A percentile compares a stretch with the other conserved stretches of the same genome.
Conservation (phyloP, 306 rosid species). For the Cucumis melo region DNA sequence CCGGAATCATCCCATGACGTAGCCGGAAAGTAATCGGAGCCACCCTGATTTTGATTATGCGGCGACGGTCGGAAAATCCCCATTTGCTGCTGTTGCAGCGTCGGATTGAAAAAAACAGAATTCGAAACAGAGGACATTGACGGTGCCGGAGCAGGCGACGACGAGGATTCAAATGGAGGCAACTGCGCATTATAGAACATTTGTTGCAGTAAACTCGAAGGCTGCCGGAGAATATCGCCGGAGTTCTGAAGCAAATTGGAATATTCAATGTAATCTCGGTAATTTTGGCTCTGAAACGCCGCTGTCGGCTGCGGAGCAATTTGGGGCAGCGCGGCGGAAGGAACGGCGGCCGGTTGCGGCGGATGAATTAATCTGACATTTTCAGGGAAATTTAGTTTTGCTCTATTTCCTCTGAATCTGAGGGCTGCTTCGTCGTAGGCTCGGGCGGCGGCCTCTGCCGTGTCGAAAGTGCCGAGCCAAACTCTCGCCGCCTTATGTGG, state of each 20-base stretch:
- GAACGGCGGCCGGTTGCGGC: neutral
- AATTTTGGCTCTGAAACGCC: slow-evolving; percentile 8
- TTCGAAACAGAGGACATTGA: slow-evolving; percentile 10
- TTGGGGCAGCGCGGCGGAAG: neutral
- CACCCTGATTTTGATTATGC: slow-evolving; percentile 11
- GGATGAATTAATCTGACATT: slow-evolving; percentile 38
- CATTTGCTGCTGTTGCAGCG: slow-evolving; percentile 21
- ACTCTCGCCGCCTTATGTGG: slow-evolving; percentile 95
- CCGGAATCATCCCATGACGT: slow-evolving; percentile 52
- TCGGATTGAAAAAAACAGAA: slow-evolving; percentile 56
- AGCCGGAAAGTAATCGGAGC: slow-evolving; percentile 17
- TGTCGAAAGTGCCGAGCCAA: slow-evolving; percentile 95
- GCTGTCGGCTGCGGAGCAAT: neutral
- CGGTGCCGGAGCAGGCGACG: slow-evolving; percentile 9
- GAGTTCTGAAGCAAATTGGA: slow-evolving; percentile 58
- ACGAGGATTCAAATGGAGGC: slow-evolving; percentile 26
- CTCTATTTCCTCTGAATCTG: slow-evolving; percentile 85
- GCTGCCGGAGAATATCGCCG: slow-evolving; percentile 32
- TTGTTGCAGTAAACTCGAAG: slow-evolving; percentile 37
- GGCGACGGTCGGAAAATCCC: slow-evolving; percentile 35
- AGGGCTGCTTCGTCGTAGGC: slow-evolving; percentile 95
- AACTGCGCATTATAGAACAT: slow-evolving; percentile 43
- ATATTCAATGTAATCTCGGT: slow-evolving; percentile 51
- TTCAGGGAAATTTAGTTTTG: slow-evolving; percentile 90
- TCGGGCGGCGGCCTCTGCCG: slow-evolving; percentile 88